A percentile compares a stretch with the other conserved stretches of the same genome.
Evolutionary conservation across 768 basidiomycete genomes (phyloP).

Genomic region (Kwoniella sp.): DNA sequence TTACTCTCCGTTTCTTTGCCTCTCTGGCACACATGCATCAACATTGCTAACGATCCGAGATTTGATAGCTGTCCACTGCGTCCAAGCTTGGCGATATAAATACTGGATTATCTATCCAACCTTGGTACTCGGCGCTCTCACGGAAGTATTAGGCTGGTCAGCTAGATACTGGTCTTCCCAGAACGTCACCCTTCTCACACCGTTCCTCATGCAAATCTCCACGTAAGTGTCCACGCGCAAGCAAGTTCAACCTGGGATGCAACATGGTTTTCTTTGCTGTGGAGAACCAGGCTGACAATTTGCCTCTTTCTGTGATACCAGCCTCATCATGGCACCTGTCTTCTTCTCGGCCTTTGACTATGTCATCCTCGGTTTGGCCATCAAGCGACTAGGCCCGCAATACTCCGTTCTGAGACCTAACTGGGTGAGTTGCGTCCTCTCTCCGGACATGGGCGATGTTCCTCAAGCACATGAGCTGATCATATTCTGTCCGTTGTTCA

Average conservation of each 20-base stretch:
- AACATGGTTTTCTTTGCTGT: no score
- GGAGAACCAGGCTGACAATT: no score
- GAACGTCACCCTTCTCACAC: constrained; percentile 41
- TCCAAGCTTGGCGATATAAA: constrained; percentile 38
- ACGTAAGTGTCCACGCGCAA: constrained; percentile 46
- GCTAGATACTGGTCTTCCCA: constrained; percentile 45
- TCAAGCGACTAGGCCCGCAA: constrained; percentile 28
- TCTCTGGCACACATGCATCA: constrained; percentile 28
- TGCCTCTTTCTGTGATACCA: not conserved
- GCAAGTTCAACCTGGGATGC: no score
- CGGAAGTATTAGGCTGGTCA: constrained; percentile 50
- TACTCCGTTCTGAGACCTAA: constrained; percentile 32
- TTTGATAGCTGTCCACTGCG: constrained; percentile 12
- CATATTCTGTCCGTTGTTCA: not conserved
- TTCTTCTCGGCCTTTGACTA: constrained; percentile 51
- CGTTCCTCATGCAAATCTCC: constrained; percentile 51
- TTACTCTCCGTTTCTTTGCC: no score
- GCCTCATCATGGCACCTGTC: constrained; percentile 50
- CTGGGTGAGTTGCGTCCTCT: constrained; percentile 16
- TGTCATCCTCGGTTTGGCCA: constrained; percentile 43
- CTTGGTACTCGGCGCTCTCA: constrained; percentile 43
- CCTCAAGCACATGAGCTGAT: not conserved
- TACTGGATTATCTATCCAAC: constrained; percentile 54
- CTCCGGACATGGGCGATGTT: not conserved
- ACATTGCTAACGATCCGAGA: not conserved